These are phyloP conservation scores for Chrysopogon serrulatus DNA, from an alignment of 176 grass and related monocot genomes.

Conservation along the genomic window DNA sequence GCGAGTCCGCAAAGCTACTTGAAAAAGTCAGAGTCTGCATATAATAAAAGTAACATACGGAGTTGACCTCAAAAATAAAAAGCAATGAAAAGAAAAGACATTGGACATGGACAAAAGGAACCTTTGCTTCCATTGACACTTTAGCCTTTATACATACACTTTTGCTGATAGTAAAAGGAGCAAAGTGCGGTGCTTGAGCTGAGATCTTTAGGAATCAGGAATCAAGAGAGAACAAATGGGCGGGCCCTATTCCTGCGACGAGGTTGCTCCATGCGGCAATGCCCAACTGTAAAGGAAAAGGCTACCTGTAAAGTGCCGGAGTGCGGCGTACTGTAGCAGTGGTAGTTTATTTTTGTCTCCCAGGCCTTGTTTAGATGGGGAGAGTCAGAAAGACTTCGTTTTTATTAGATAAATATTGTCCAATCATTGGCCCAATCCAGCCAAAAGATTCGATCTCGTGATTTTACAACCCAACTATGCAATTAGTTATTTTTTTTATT, in stretches of 20 bases:
- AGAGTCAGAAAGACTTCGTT: too few relatives aligned
- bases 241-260: not conserved
- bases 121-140: not conserved
- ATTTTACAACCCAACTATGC: too few relatives aligned
- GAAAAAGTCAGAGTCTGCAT: not conserved
- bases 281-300: not conserved
- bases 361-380: too few relatives aligned
- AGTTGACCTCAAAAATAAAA: not conserved
- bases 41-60: not conserved
- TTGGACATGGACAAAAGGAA: not conserved
- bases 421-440: too few relatives aligned
- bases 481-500: too few relatives aligned
- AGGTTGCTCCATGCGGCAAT: not conserved
- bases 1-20: not conserved
- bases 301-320: not conserved
- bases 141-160: not conserved
- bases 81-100: not conserved
- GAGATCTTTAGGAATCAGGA: not conserved
- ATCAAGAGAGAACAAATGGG: not conserved
- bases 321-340: too few relatives aligned
- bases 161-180: not conserved
- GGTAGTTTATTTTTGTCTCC: not conserved
- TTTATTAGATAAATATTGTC: too few relatives aligned
- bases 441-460: too few relatives aligned
- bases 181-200: not conserved